phyloP scores from a whole-genome alignment of 176 grass and related monocot species.

The Coix lacrymajobi region DNA sequence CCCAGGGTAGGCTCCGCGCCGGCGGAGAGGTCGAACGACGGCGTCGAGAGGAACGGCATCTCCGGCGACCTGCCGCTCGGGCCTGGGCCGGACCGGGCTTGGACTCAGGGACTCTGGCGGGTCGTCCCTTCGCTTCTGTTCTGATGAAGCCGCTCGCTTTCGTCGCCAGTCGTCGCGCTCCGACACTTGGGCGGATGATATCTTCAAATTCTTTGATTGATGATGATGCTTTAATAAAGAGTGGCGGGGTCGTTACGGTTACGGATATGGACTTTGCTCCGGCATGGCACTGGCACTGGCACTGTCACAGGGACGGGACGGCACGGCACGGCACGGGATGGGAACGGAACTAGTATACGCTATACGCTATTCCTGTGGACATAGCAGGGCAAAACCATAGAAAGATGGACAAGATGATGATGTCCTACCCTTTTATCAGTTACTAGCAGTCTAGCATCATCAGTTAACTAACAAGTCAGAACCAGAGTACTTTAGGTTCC shows the following conservation, averaged over 20 bases:
- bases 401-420: background rate
- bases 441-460: no score
- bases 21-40: constrained; percentile 65
- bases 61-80: constrained; percentile 10
- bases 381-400: background rate
- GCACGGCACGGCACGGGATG: background rate
- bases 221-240: background rate
- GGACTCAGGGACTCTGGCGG: background rate
- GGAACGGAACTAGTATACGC: background rate
- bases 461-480: no score
- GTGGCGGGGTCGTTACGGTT: background rate
- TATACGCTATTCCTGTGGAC: background rate
- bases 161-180: background rate
- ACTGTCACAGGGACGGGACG: no score
- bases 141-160: constrained; percentile 4
- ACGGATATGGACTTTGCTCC: background rate
- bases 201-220: background rate
- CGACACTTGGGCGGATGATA: background rate
- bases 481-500: no score
- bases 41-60: constrained; percentile 87
- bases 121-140: background rate
- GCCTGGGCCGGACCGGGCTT: background rate
- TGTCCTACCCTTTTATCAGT: no score
- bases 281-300: no score
- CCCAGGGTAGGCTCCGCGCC: constrained; percentile 43